These are phyloP conservation scores for Salix caprea DNA, from an alignment of 345 rosid species.

Conservation along the genomic window DNA sequence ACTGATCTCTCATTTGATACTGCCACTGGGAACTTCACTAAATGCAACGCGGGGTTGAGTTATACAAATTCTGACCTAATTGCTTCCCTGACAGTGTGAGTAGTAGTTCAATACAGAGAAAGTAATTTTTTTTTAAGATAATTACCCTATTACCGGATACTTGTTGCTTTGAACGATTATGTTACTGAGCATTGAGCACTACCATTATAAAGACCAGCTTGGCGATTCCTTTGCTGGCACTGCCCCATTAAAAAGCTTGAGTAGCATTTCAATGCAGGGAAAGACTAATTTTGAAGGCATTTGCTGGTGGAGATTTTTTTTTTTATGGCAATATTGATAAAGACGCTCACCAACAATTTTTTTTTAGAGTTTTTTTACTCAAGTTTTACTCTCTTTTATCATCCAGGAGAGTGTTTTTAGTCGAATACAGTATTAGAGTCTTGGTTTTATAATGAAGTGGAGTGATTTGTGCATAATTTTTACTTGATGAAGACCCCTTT, in stretches of 20 bases:
- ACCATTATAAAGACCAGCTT: background rate
- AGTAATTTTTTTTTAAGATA: background rate
- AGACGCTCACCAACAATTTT: background rate
- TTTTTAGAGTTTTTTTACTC: background rate
- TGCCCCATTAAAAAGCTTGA: background rate
- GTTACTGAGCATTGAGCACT: background rate
- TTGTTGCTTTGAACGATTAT: background rate
- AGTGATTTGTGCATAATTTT: background rate
- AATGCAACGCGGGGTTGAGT: conserved; percentile 68
- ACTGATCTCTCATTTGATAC: conserved; percentile 88
- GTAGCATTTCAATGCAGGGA: background rate
- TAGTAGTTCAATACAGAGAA: background rate
- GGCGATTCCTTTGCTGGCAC: background rate
- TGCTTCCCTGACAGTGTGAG: conserved; percentile 81
- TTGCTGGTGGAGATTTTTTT: background rate
- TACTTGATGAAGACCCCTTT: background rate
- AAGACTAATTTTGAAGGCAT: background rate
- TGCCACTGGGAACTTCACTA: conserved; percentile 66
- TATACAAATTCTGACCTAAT: conserved; percentile 64
- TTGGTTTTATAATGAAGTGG: background rate
- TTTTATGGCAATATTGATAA: background rate
- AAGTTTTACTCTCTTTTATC: background rate
- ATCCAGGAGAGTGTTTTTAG: background rate
- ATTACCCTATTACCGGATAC: background rate
- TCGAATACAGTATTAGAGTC: background rate